Base-by-base conservation (phyloP, 2,329 filamentous ascomycete species). In the Penicillium sclerotiorum region DNA sequence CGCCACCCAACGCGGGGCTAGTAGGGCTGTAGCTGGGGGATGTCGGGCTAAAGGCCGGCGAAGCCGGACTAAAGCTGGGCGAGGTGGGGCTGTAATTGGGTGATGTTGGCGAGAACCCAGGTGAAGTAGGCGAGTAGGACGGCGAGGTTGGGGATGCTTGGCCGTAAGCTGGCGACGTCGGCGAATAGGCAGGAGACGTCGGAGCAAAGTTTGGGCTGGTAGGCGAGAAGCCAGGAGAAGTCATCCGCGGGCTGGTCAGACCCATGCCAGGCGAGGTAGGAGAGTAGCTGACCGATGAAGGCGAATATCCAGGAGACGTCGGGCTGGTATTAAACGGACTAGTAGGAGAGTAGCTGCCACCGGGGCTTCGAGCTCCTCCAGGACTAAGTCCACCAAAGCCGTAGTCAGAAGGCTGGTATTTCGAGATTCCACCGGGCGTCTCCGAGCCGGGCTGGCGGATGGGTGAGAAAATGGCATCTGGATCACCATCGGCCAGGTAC, bases 291-390 rank as follows among this genome's bases (percentile, higher is more conserved):
- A 71, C 80, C 64, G 69, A 78, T 59, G 77, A 88, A 77, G n/a
- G n/a, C n/a, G 58, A 88, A 79, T 66, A 88, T 79, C 49, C 84
- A 78, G 58, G 88, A 74, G 88, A 89, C 4, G 84, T 83, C 55
- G 88, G 87, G 45, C 80, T 87, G 52, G 80, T 81, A 66, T 85
- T 86, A 79, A 91, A 92, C 2, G 89, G 90, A 67, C 88, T 92
- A 46, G 84, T 89, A 39, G 85, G 83, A 27, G 85, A 80, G 59
- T 81, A 83, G 70, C 37, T 23, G 22, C 76, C 72, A 38, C 67
- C 78, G 32, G 88, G 88, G 68, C 87, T 90, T 58, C 83, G 79
- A 53, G 81, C 80, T 20, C 37, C 43, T 28, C 78, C 78, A 65
- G 89, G 87, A 66, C 88, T 91, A 73, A 84, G 79, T 9, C 79